Conservation (phyloP, 257 asterid species). For the Solanum dulcamara region DNA sequence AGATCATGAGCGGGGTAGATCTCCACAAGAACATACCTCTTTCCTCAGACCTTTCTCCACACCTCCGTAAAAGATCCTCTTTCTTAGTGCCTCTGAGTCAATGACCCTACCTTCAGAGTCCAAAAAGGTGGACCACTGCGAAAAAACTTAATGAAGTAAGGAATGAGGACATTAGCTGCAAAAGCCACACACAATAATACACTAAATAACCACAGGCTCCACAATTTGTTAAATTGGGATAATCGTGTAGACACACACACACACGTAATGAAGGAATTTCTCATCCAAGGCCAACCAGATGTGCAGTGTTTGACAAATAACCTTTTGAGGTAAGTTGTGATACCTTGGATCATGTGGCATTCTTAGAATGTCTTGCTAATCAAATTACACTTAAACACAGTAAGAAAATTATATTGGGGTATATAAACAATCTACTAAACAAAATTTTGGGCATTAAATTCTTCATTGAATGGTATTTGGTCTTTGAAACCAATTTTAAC, state of each 20-base stretch:
- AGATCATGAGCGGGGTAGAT: neutral
- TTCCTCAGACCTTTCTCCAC: slow-evolving; percentile 65
- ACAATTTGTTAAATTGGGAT: neutral
- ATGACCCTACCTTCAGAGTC: slow-evolving; percentile 82
- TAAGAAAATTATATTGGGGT: neutral
- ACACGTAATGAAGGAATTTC: neutral
- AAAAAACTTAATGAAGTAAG: slow-evolving; percentile 2
- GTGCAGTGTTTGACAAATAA: neutral
- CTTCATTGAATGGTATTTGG: neutral
- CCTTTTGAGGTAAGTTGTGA: neutral
- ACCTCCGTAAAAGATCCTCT: slow-evolving; percentile 89
- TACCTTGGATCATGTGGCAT: neutral
- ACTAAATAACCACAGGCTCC: neutral
- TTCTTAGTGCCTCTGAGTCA: slow-evolving; percentile 59
- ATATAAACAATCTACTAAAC: neutral
- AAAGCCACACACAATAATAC: neutral
- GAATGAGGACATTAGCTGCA: neutral
- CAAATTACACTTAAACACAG: neutral
- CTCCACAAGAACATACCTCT: slow-evolving; percentile 38
- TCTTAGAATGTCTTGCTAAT: neutral
- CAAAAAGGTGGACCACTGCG: slow-evolving; percentile 80
- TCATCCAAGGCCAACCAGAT: neutral
- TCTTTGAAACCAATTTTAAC: no score
- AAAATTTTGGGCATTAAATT: neutral
- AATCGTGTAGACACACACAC: neutral